phyloP scores from a whole-genome alignment of 1,284 basidiomycete genomes.

The Ceratobasidium sp. region DNA sequence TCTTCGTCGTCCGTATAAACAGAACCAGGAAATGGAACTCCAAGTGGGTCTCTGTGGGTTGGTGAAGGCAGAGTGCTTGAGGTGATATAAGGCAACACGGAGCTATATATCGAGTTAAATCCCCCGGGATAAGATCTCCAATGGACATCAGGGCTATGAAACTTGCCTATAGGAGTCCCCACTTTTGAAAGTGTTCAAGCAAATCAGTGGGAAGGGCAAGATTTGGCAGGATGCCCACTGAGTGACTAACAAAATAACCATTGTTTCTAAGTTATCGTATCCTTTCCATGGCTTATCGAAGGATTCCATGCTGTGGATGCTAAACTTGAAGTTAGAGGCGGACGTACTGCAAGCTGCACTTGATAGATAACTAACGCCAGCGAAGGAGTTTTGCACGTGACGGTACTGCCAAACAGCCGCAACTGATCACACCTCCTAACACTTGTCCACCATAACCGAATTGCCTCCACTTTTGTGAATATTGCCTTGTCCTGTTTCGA shows the following conservation, averaged over 20 bases:
- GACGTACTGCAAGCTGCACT: too few species aligned
- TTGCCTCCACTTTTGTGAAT: background rate
- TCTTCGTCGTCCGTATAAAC: conserved; percentile 24
- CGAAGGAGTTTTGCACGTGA: conserved; percentile 7
- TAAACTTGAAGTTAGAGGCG: background rate
- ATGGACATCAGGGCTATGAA: background rate
- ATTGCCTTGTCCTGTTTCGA: background rate
- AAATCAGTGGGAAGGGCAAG: background rate
- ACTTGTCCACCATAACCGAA: background rate
- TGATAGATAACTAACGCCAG: background rate
- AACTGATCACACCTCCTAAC: background rate
- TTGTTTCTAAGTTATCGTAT: background rate
- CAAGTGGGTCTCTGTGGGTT: conserved; percentile 29
- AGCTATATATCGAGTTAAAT: background rate
- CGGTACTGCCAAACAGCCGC: background rate
- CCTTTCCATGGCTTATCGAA: background rate
- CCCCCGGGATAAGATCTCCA: background rate
- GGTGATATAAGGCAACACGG: background rate
- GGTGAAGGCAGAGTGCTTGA: background rate
- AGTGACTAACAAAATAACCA: conserved; percentile 22
- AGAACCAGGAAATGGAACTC: conserved; percentile 35
- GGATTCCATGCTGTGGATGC: background rate
- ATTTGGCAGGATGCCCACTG: background rate
- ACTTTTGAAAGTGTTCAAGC: background rate
- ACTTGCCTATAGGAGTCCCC: conserved; percentile 34